Evolutionary conservation across 192 early-diverging fungal genomes (phyloP), one percentile per base, ranked within the genome.

Genomic region (Coemansia sp.): DNA sequence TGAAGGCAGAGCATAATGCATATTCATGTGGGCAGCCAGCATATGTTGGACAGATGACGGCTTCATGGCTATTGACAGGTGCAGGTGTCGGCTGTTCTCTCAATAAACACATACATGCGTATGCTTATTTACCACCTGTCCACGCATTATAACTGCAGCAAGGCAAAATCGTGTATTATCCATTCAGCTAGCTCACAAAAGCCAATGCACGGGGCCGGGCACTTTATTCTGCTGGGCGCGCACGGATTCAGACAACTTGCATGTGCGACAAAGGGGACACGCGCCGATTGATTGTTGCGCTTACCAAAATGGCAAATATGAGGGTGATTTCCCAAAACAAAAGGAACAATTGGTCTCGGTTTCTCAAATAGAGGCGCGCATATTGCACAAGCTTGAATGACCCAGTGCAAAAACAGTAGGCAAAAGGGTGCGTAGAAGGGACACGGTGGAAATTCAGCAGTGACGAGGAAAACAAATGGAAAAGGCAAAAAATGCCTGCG

Each of bases 231-330:
- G 5, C 5, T 31, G n/a, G 54, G 17, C 20, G 54, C 54, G 54
- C 54, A 56, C 54, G 20, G 54, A 56, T 56, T 56, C 25, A 10
- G 19, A 19, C 17, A 19, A 19, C 34, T 56, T 56, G 54, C 54
- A 56, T 53, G 22, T 5, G 9, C 53, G 5, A 22, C 53, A 26
- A 36, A 48, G 15, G 46, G 5, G 22, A 31, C 54, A 56, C 34
- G 54, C 34, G 54, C n/a, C 28, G 31, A 12, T 26, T 11, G 54
- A 56, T 56, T 56, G 54, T 56, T 56, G 54, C 19, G 15, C 28
- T 36, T 20, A 36, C 28, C 54, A 56, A 56, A 56, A 56, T 31
- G 40, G 40, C 40, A 42, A 42, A 42, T n/a, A 15, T 11, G 40
- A 36, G 28, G 25, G 54, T 20, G 17, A 48, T 20, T 48, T 21